Evolutionary conservation across 1,284 basidiomycete genomes (phyloP), one percentile per base, ranked within the genome.

Genomic region (Heterobasidion irregulare): DNA sequence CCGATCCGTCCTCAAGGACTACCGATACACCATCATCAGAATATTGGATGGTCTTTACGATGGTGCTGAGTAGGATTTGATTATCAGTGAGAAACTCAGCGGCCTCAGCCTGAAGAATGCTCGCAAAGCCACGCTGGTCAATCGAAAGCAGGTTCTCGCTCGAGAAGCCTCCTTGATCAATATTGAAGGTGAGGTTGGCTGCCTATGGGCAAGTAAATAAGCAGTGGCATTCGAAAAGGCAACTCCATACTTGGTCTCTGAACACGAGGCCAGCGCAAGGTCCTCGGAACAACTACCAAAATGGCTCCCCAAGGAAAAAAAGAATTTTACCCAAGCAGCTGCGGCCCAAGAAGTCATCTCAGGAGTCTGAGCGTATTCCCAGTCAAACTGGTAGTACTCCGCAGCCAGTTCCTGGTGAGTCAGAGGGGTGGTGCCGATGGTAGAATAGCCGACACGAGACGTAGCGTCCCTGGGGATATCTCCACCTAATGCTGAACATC

Each of bases 271-370:
- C 10, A 41, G n/a, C 38, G 4, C 10, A 41, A n/a, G 38, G n/a
- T n/a, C 38, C 38, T 41, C 38, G 38, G 10, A n/a, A 41, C 38
- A 41, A 41, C 38, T 41, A 41, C 38, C 38, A 41, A 41, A 41
- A 41, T 41, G 38, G 38, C 38, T 41, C 38, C 38, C 38, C 38
- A 41, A 36, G 44, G 35, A 34, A 44, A 43, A 53, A 47, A 52
- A 6, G 36, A 16, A 58, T 47, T 47, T 47, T 63, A 82, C 83
- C 81, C 79, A 81, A 13, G 81, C 75, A 6, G 80, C 75, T 7
- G 82, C 82, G 32, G 84, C 71, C 73, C 77, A 79, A 0, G 83
- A 85, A 0, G 78, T 81, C 64, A 83, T 72, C 49, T 80, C 80
- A 0, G 82, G 84, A 15, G 78, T 75, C 62, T 84, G 74, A 36